phyloP scores from a whole-genome alignment of 2,329 filamentous ascomycete species.

The Ascochyta pisi region DNA sequence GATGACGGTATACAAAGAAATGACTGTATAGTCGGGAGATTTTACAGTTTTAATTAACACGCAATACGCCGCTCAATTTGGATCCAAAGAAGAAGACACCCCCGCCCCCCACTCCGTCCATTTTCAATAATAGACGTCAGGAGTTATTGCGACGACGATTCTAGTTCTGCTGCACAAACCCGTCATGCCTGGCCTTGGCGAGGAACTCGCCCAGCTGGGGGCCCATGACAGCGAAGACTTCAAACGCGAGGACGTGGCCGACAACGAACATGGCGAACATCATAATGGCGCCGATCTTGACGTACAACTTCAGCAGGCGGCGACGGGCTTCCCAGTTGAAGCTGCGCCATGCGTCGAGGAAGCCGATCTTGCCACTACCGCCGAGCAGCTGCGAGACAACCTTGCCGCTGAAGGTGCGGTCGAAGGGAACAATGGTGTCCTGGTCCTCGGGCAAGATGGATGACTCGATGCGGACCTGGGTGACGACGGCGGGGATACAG shows the following conservation, averaged over 20 bases:
- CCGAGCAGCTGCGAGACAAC: slow-evolving; percentile 77
- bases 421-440: slow-evolving; percentile 87
- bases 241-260: slow-evolving; percentile 57
- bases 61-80: slow-evolving; percentile 1
- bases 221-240: slow-evolving; percentile 60
- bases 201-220: slow-evolving; percentile 33
- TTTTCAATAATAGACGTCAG: too few species aligned
- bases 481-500: slow-evolving; percentile 79
- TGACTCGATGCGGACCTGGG: slow-evolving; percentile 83
- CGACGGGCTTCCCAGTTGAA: slow-evolving; percentile 76
- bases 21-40: slow-evolving; percentile 7
- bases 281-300: slow-evolving; percentile 70
- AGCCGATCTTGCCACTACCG: slow-evolving; percentile 72
- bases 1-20: slow-evolving; percentile 7
- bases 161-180: slow-evolving; percentile 12
- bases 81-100: background rate
- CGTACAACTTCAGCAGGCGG: slow-evolving; percentile 75
- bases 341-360: slow-evolving; percentile 79
- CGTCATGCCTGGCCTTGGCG: slow-evolving; percentile 26
- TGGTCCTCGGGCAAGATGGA: slow-evolving; percentile 82
- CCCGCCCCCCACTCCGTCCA: background rate
- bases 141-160: too few species aligned
- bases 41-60: background rate
- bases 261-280: slow-evolving; percentile 58
- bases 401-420: slow-evolving; percentile 82